Conservation (phyloP, 2,329 filamentous ascomycete genomes). For the Aspergillus costaricaensis region DNA sequence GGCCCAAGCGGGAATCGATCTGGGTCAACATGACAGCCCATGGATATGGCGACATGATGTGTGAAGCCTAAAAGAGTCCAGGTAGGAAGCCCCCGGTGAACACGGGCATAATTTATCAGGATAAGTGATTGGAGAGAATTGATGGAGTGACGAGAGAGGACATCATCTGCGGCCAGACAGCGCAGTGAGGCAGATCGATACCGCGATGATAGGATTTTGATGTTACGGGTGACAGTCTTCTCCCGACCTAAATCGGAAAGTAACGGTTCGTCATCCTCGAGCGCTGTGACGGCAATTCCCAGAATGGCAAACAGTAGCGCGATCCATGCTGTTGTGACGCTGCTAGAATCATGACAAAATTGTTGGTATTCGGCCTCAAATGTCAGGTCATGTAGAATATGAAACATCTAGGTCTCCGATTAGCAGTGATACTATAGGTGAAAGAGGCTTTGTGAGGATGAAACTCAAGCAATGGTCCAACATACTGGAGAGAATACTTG, state of each 20-base stretch:
- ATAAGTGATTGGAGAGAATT: slow-evolving; percentile 44
- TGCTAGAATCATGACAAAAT: slow-evolving; percentile 39
- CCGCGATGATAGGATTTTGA: slow-evolving; percentile 38
- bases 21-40: slow-evolving; percentile 47
- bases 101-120: slow-evolving; percentile 42
- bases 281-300: slow-evolving; percentile 40
- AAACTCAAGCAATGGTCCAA: background rate
- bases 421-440: background rate
- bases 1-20: slow-evolving; percentile 36
- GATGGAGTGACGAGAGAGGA: slow-evolving; percentile 43
- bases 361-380: slow-evolving; percentile 43
- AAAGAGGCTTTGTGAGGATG: background rate
- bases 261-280: slow-evolving; percentile 39
- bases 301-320: slow-evolving; percentile 43
- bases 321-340: slow-evolving; percentile 42
- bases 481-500: slow-evolving; percentile 43
- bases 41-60: slow-evolving; percentile 43
- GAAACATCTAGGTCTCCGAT: slow-evolving; percentile 34
- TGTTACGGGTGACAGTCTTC: slow-evolving; percentile 38
- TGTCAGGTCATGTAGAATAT: slow-evolving; percentile 45
- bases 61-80: slow-evolving; percentile 46
- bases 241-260: slow-evolving; percentile 42
- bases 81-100: slow-evolving; percentile 38
- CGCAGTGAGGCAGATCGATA: slow-evolving; percentile 42
- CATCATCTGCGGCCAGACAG: slow-evolving; percentile 43